A percentile compares a stretch with the other conserved stretches of the same genome.
Conservation (phyloP, 2,329 filamentous ascomycete genomes). For the Pochonia chlamydosporia region DNA sequence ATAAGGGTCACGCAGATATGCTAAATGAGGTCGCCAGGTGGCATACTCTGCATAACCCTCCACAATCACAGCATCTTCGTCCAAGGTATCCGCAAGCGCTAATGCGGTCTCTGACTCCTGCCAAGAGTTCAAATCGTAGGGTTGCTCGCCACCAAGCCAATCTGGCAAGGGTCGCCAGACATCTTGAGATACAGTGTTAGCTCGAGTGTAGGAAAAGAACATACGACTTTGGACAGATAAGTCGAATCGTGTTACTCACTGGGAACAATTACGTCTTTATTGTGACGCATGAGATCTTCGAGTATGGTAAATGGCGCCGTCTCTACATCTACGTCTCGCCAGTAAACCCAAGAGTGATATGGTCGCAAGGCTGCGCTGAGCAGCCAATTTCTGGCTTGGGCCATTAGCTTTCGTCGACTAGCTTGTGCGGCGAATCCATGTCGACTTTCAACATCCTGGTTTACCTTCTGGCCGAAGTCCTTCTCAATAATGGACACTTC, state of each 20-base stretch:
- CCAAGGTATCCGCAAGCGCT: constrained; percentile 85
- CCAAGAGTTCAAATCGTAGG: constrained; percentile 98
- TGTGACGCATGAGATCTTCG: constrained; percentile 96
- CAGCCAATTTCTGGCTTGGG: constrained; percentile 94
- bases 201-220: constrained; percentile 16
- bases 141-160: constrained; percentile 97
- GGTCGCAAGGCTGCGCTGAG: constrained; percentile 87
- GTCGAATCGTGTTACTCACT: constrained; percentile 55
- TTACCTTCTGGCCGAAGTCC: constrained; percentile 96
- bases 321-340: constrained; percentile 97
- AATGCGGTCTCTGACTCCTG: constrained; percentile 97
- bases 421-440: constrained; percentile 97
- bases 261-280: constrained; percentile 97
- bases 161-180: constrained; percentile 98
- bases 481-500: constrained; percentile 98
- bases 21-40: constrained; percentile 94
- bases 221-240: background rate
- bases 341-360: constrained; percentile 98
- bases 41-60: constrained; percentile 98
- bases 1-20: constrained; percentile 92
- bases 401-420: constrained; percentile 91
- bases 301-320: constrained; percentile 95
- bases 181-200: constrained; percentile 45
- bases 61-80: constrained; percentile 97
- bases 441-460: constrained; percentile 94